Evolutionary conservation across 2,329 filamentous ascomycete species (phyloP), one percentile per base, ranked within the genome.

Genomic region (Colletotrichum theobromicola): DNA sequence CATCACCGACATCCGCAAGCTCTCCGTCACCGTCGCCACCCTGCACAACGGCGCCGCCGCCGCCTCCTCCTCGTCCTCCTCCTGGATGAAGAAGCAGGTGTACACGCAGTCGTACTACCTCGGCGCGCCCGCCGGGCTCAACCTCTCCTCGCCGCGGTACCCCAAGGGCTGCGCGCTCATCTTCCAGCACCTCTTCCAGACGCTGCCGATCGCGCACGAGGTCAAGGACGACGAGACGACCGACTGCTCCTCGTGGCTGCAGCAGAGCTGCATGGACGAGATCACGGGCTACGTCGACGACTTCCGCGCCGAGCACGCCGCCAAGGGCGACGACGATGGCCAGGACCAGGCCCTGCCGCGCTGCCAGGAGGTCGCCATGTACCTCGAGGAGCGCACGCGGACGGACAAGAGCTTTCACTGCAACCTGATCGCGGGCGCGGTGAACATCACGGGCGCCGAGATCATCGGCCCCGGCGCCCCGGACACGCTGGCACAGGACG

Each of bases 221-320:
- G 72, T 75, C 2, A 53, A 63, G 1, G 72, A 75, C 57, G 28
- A 26, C 26, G 72, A 75, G 30, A 72, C 72, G n/a, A 75, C 72
- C 13, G 72, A 75, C 57, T 75, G 72, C 62, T 72, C 68, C 21
- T 28, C 72, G 7, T 75, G 72, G 72, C 69, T 75, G 62, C 72
- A 75, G 72, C 72, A 75, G 63, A 72, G 67, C 50, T 75, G 72
- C 69, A 75, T 75, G 72, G 72, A 75, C 68, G 72, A 75, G 72
- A 75, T 75, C 68, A 75, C 72, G 30, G 72, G 72, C 42, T 75
- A 75, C 57, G 72, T 75, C 3, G 72, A 75, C 68, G 72, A 75
- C 57, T 75, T 72, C 72, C 72, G 72, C 46, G 68, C 68, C 18
- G 62, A 35, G 24, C 68, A 67, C 72, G 62, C 68, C 26, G 28